A percentile compares a stretch with the other conserved stretches of the same genome.
phyloP scores from a whole-genome alignment of 148 eudicot genomes.

The Camellia lanceoleosa region DNA sequence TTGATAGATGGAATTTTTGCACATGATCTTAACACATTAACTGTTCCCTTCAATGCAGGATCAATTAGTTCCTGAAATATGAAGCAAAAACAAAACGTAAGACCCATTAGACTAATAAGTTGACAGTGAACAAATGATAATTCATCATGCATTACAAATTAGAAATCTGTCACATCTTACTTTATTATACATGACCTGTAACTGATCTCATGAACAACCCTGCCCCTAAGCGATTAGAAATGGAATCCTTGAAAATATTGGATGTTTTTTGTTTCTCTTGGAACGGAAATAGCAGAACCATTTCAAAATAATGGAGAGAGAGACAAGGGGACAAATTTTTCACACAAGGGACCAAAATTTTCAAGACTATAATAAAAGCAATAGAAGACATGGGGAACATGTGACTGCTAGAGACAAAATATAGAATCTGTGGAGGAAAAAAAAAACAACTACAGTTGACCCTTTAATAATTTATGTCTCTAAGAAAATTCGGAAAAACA shows the following conservation, averaged over 20 bases:
- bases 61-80: slow-evolving; percentile 23
- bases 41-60: slow-evolving; percentile 22
- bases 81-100: neutral
- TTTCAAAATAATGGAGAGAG: too few species aligned
- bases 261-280: neutral
- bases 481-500: too few species aligned
- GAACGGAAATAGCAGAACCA: neutral
- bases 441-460: too few species aligned
- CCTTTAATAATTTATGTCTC: too few species aligned
- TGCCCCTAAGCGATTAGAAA: neutral
- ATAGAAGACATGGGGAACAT: too few species aligned
- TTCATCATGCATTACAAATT: neutral
- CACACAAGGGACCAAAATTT: too few species aligned
- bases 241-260: neutral
- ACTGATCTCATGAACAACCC: neutral
- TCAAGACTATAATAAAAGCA: too few species aligned
- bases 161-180: neutral
- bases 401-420: too few species aligned
- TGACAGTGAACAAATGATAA: neutral
- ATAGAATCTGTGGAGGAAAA: too few species aligned
- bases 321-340: too few species aligned
- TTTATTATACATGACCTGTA: neutral
- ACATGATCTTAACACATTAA: slow-evolving; percentile 20
- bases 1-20: slow-evolving; percentile 19
- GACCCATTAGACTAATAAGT: neutral